Evolutionary conservation across 495 filamentous ascomycete genomes (phyloP), one percentile per base, ranked within the genome.

Genomic region (Penicillium atrosanguineum): DNA sequence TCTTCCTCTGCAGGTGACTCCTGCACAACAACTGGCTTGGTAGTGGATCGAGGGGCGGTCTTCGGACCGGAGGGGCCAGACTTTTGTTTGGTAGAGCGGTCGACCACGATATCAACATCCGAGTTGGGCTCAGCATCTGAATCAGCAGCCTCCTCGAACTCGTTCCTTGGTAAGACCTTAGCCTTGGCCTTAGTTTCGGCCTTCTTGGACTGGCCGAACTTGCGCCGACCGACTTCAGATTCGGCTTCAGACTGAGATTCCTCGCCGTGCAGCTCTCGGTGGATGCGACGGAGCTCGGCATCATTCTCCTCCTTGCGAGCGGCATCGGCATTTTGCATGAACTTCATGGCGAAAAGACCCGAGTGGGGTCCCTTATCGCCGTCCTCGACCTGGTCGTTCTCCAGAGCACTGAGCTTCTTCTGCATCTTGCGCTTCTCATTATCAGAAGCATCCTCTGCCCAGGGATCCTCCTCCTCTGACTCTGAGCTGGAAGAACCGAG

Each of bases 291-390:
- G n/a, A 94, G 72, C 38, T 88, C 82, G 37, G 87, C 86, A 61
- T 96, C 89, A 50, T 97, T 97, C 53, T 84, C 77, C 48, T 83
- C 83, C 63, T 85, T 91, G 56, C 81, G 81, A 37, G 82, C 75
- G 11, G 85, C 88, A 56, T 97, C 91, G 12, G 90, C 91, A 39
- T 85, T 89, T 57, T 85, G 83, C 94, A 98, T 98, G 63, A 97
- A 98, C 60, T 87, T 87, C 88, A 95, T 87, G 25, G 79, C 78
- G 59, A 83, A 77, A 8, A 96, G 73, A 51, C 78, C 80, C 18
- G 79, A 73, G 56, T 76, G 67, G 16, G 65, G 69, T 5, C 71
- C 75, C 42, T 76, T 74, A 19, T 54, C 47, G 0, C 67, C 67
- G 14, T 65, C 66, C 6, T 70, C 71, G 8, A 40, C 55, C 3